A percentile compares a stretch with the other conserved stretches of the same genome.
These are phyloP conservation scores for Schoenoplectus tabernaemontani DNA, from an alignment of 202 grass and related monocot genomes.

Conservation along the genomic window DNA sequence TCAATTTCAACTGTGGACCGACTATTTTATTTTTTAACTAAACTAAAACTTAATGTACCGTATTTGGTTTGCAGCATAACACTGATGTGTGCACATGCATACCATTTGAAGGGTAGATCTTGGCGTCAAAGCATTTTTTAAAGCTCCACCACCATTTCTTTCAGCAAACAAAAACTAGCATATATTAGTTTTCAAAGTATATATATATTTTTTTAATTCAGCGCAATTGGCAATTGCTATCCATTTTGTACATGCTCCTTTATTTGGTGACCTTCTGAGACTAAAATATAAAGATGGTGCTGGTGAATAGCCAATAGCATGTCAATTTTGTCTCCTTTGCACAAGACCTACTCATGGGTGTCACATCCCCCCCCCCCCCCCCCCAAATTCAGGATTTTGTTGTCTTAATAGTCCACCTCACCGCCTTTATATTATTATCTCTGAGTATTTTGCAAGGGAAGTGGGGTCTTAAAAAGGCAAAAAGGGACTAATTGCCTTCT, in stretches of 20 bases:
- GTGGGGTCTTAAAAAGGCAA: constrained; percentile 22
- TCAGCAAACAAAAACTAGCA: constrained; percentile 12
- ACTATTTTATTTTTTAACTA: no score
- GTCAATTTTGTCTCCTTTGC: constrained; percentile 56
- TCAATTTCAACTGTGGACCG: no score
- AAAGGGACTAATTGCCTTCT: constrained; percentile 28
- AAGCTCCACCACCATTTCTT: neutral
- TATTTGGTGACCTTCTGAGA: neutral
- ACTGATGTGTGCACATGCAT: neutral
- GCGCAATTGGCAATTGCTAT: neutral
- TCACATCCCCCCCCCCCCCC: no score
- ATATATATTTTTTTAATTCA: constrained; percentile 5
- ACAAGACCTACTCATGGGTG: constrained; percentile 42
- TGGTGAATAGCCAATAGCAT: neutral
- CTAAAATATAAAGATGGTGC: neutral
- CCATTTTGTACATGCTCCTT: neutral
- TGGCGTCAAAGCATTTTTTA: constrained; percentile 3
- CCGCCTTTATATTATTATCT: constrained; percentile 40
- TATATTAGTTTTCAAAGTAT: neutral
- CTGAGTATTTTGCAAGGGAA: constrained; percentile 21
- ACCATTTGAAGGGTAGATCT: neutral
- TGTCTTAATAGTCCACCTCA: constrained; percentile 54
- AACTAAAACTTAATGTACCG: no score
- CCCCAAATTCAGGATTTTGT: constrained; percentile 72
- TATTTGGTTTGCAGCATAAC: neutral